A percentile compares a stretch with the other conserved stretches of the same genome.
phyloP scores from a whole-genome alignment of 2,329 filamentous ascomycete species.

The Pestalotiopsis fici region DNA sequence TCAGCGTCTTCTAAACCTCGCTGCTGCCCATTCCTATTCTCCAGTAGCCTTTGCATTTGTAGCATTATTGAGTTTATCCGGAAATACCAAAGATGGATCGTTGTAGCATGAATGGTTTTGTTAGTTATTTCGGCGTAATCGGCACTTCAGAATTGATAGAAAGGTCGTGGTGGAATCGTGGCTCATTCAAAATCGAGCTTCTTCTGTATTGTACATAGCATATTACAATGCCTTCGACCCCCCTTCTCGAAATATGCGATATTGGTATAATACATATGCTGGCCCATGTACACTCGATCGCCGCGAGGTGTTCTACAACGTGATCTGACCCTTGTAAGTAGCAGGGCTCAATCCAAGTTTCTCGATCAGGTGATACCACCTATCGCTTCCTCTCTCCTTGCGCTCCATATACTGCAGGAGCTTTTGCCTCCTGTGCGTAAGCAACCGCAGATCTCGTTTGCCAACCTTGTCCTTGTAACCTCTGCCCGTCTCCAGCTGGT shows the following conservation, averaged over 20 bases:
- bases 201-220: conserved; percentile 50
- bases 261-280: conserved; percentile 7
- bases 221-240: conserved; percentile 10
- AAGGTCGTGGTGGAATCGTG: background rate
- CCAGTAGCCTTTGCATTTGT: conserved; percentile 33
- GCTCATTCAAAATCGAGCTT: conserved; percentile 10
- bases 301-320: conserved; percentile 49
- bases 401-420: conserved; percentile 81
- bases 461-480: conserved; percentile 90
- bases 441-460: conserved; percentile 81
- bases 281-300: background rate
- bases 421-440: conserved; percentile 90
- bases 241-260: conserved; percentile 2
- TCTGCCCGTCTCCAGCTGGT: conserved; percentile 65
- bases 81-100: conserved; percentile 4
- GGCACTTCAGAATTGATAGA: background rate
- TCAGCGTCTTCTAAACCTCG: conserved; percentile 81
- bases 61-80: conserved; percentile 39
- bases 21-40: conserved; percentile 11
- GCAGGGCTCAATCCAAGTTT: conserved; percentile 84
- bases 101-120: conserved; percentile 12
- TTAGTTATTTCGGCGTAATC: conserved; percentile 1
- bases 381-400: conserved; percentile 86
- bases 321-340: conserved; percentile 90
- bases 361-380: conserved; percentile 85